Percentiles rank a stretch among this genome's conserved stretches.
Evolutionary conservation across 106 monocot species (phyloP).

Genomic region (Dendrobium huoshanense): DNA sequence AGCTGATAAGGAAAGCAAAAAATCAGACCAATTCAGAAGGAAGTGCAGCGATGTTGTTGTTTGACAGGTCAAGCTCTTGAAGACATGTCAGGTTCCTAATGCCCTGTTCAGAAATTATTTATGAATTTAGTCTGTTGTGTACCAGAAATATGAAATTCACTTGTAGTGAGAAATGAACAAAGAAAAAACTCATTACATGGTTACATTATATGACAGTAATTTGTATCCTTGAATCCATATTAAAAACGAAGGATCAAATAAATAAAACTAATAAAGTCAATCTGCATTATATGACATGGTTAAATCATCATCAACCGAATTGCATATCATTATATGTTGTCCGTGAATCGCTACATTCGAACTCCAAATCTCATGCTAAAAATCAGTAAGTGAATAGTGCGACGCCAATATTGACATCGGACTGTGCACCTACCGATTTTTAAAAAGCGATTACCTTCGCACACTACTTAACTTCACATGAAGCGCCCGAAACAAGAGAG

Average conservation of each 20-base stretch:
- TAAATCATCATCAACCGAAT: too few relatives aligned
- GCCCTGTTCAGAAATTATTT: slow-evolving; percentile 34
- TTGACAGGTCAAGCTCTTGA: slow-evolving; percentile 68
- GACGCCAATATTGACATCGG: too few relatives aligned
- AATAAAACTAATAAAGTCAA: slow-evolving; percentile 3
- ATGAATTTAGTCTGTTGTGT: background rate
- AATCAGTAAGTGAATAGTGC: too few relatives aligned
- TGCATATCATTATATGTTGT: too few relatives aligned
- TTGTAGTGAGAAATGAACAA: background rate
- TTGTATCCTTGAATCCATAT: background rate
- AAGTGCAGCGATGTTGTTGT: slow-evolving; percentile 79
- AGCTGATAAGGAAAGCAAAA: background rate
- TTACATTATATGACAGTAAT: background rate
- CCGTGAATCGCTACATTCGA: too few relatives aligned
- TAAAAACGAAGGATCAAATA: background rate
- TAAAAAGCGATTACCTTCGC: too few relatives aligned
- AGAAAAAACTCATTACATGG: background rate
- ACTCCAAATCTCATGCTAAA: too few relatives aligned
- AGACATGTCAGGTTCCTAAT: slow-evolving; percentile 68
- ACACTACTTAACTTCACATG: too few relatives aligned
- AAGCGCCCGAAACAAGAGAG: too few relatives aligned
- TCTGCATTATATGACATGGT: background rate
- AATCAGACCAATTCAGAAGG: slow-evolving; percentile 70
- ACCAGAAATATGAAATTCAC: background rate
- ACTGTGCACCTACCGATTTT: too few relatives aligned